A percentile compares a stretch with the other conserved stretches of the same genome.
These are phyloP conservation scores for Zymoseptoria tritici DNA, from an alignment of 2,329 filamentous ascomycete genomes.

Conservation along the genomic window DNA sequence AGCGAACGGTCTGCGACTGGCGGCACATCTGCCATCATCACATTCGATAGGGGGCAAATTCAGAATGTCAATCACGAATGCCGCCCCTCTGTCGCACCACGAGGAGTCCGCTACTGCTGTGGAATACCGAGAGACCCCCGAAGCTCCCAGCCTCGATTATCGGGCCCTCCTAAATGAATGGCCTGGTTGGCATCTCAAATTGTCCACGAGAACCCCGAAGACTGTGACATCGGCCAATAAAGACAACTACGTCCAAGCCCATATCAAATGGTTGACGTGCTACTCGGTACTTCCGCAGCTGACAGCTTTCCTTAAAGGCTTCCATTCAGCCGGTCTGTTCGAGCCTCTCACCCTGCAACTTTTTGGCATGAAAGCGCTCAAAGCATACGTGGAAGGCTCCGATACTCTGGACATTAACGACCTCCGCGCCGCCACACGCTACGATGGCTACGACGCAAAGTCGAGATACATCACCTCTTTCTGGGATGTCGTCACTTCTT, in stretches of 20 bases:
- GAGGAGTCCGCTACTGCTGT: not conserved
- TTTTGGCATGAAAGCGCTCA: slow-evolving; percentile 63
- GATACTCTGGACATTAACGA: slow-evolving; percentile 71
- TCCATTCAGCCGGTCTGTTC: slow-evolving; percentile 38
- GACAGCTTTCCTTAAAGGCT: slow-evolving; percentile 72
- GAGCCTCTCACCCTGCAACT: slow-evolving; percentile 34
- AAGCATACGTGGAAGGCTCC: slow-evolving; percentile 73
- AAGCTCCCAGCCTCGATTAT: not conserved
- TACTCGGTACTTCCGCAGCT: slow-evolving; percentile 71
- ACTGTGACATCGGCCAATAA: slow-evolving; percentile 82
- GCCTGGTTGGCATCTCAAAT: slow-evolving; percentile 47
- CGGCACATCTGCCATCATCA: slow-evolving; percentile 28
- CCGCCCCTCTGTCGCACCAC: not conserved
- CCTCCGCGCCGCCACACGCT: slow-evolving; percentile 63
- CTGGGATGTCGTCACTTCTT: slow-evolving; percentile 70
- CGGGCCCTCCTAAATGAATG: slow-evolving; percentile 30
- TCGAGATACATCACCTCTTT: slow-evolving; percentile 70
- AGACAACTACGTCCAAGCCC: slow-evolving; percentile 70
- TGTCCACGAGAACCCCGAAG: slow-evolving; percentile 39
- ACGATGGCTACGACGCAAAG: slow-evolving; percentile 69
- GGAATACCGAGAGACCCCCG: not conserved
- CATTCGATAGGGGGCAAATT: not conserved
- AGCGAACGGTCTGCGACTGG: slow-evolving; percentile 46
- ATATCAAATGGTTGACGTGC: slow-evolving; percentile 74
- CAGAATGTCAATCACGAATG: not conserved